Base-by-base conservation (phyloP, 345 rosid genomes). In the Salix arbutifolia region DNA sequence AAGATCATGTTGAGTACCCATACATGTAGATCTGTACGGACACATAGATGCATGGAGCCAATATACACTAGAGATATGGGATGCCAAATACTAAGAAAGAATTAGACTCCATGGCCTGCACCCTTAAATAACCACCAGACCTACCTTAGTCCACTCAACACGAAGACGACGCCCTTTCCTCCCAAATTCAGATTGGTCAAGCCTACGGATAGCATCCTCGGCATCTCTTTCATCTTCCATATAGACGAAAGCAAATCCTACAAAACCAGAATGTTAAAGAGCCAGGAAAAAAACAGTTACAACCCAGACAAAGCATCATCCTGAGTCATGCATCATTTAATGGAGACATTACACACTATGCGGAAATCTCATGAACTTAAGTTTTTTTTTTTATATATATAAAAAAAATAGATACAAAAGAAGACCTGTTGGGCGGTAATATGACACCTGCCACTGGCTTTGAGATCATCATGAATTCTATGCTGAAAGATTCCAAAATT, bases 141-240 rank as follows among this genome's bases (percentile, higher is more conserved):
- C 73, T 84, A 93, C 98, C 91, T 91, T 90, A 4, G 94, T 93
- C 98, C 98, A 91, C 79, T 93, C 97, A 66, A 91, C 98, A 80
- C 94, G 93, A 73, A 93, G 98, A 78, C 90, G 88, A 12, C 92
- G 92, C 60, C 97, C 95, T 82, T 90, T 90, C 4, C 88, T 90
- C 53, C 97, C 98, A 73, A 86, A 91, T 60, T 93, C 98, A 42
- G 74, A 74, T 65, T 85, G 88, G 65, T 93, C 94, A 76, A 93
- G 93, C 37, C 88, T 93, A 52, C 95, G 86, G 61, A 93, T 93
- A 28, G 98, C 98, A 88, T 93, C 92, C 72, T 91, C 97, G 68
- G 95, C 98, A 87, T 93, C 95, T 79, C 91, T 91, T 78, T 91
- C 95, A 76, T 93, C 94, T 72, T 93, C 97, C 98, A 93, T 93